Percentiles rank a stretch among this genome's conserved stretches.
Evolutionary conservation across 75 land plant genomes (phyloP).

Genomic region (Larix kaempferi): DNA sequence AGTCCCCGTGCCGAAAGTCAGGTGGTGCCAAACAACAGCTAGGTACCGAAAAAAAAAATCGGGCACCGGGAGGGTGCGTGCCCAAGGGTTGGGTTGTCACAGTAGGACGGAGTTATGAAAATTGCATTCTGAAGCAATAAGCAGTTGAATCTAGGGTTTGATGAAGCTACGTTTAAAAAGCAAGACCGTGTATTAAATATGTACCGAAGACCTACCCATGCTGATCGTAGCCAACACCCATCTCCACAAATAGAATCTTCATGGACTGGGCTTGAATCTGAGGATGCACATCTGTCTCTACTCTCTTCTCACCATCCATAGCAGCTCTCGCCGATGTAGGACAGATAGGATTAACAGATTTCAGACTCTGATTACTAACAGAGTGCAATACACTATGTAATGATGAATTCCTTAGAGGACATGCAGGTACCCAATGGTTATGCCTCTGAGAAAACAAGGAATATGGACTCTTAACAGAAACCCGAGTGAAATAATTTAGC

Average conservation of each 20-base stretch:
- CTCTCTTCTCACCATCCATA: neutral
- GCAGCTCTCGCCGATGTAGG: neutral
- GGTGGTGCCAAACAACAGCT: too few relatives aligned
- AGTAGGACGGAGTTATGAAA: too few relatives aligned
- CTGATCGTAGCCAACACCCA: conserved; percentile 97
- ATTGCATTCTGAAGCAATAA: too few relatives aligned
- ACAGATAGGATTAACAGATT: neutral
- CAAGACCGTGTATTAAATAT: neutral
- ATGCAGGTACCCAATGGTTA: too few relatives aligned
- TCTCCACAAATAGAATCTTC: conserved; percentile 80
- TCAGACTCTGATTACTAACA: neutral
- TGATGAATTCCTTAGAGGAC: neutral
- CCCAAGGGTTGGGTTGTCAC: too few relatives aligned
- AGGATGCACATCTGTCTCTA: neutral
- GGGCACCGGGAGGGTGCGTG: too few relatives aligned
- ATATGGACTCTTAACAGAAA: neutral
- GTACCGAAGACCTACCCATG: conserved; percentile 54
- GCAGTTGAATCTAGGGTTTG: too few relatives aligned
- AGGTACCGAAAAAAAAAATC: too few relatives aligned
- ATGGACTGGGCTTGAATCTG: conserved; percentile 9
- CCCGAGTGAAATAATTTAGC: neutral
- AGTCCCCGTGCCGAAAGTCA: too few relatives aligned
- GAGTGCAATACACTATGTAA: neutral
- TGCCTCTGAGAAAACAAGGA: neutral
- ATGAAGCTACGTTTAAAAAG: neutral